Base-by-base conservation (phyloP, 495 filamentous ascomycete genomes). In the Entonaema liquescens region DNA sequence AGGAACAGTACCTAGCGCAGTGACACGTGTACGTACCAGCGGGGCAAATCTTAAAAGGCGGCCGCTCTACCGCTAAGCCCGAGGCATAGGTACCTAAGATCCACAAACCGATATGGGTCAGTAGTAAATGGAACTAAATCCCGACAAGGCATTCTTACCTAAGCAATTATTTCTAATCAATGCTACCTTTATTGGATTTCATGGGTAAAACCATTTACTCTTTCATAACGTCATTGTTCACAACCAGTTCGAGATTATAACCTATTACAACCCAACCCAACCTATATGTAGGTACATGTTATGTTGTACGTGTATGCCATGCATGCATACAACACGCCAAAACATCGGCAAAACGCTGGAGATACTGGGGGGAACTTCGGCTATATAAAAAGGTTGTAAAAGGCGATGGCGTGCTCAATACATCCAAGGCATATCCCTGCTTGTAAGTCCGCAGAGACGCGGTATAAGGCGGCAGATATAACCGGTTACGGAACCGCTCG, bases 21-120 rank as follows among this genome's bases (percentile, higher is more conserved):
- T 23, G 42, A 47, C 42, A 47, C 42, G 42, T 47, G 56, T 65
- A 70, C 23, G 67, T 65, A 61, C 50, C 11, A 19, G 67, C 19
- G 67, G 67, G 61, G 61, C 25, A 23, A 23, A 33, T 19, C 55
- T 53, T 1, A 44, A 38, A 38, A 21, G 52, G n/a, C 17, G n/a
- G 19, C 40, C 6, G 17, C 40, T 44, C 31, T 33, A 9, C 31
- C 31, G 31, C 31, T 44, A 7, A 44, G 5, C 17, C 40, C 40
- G 17, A 8, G 40, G 40, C n/a, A 44, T 8, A 12, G 11, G 31
- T n/a, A 33, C 11, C 31, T 33, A 33, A 44, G 40, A 44, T 44
- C 40, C 40, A 44, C 6, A 44, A 21, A 19, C 17, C 40, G 21
- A n/a, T n/a, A n/a, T n/a, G n/a, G n/a, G n/a, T n/a, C n/a, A 21